Conservation (phyloP, 2,329 filamentous ascomycete genomes). For the Samsoniella hepiali region DNA sequence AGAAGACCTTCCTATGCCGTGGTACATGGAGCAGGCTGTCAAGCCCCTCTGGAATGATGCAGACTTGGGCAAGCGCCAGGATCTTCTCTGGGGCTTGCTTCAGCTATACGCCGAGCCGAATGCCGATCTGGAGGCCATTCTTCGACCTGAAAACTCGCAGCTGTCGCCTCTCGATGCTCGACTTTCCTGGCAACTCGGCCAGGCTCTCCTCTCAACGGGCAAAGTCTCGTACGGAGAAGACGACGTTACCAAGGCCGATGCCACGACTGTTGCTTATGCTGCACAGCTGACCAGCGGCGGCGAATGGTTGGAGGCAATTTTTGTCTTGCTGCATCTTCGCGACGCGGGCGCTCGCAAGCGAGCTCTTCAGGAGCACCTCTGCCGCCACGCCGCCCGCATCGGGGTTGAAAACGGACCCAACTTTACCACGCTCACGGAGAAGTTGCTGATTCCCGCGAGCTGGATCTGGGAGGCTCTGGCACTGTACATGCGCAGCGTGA, state of each 20-base stretch:
- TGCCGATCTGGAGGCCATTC: constrained; percentile 62
- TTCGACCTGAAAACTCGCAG: constrained; percentile 74
- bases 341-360: constrained; percentile 59
- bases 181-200: constrained; percentile 80
- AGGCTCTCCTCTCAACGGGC: constrained; percentile 54
- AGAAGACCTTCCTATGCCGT: constrained; percentile 71
- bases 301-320: constrained; percentile 68
- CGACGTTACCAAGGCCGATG: constrained; percentile 60
- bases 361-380: constrained; percentile 70
- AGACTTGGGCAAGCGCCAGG: constrained; percentile 59
- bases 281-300: constrained; percentile 60
- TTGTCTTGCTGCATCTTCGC: constrained; percentile 74
- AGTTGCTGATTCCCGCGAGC: constrained; percentile 65
- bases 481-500: constrained; percentile 71
- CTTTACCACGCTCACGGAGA: constrained; percentile 59
- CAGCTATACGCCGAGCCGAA: constrained; percentile 68
- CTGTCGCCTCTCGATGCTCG: constrained; percentile 72
- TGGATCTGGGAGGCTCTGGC: constrained; percentile 92
- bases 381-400: constrained; percentile 66
- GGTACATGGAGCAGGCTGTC: constrained; percentile 62
- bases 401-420: constrained; percentile 53
- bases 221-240: constrained; percentile 52
- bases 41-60: constrained; percentile 59
- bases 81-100: constrained; percentile 82
- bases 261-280: constrained; percentile 63